These are phyloP conservation scores for Canavalia ensiformis DNA, from an alignment of 306 rosid species.

Conservation along the genomic window DNA sequence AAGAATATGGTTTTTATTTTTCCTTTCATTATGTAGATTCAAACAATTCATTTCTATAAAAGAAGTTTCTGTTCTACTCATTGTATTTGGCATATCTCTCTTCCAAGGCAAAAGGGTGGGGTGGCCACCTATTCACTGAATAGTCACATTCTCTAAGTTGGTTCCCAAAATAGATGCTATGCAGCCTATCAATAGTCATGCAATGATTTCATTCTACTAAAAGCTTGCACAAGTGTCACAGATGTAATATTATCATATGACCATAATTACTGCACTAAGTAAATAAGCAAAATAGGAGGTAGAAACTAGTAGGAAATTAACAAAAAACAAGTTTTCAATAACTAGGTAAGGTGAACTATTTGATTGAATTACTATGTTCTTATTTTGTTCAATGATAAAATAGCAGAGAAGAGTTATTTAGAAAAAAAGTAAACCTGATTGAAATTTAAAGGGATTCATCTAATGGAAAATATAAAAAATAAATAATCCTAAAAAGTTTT, in stretches of 20 bases:
- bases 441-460: not conserved
- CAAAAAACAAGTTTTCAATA: not conserved
- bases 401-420: too few relatives aligned
- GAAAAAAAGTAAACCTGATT: not conserved
- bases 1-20: conserved; percentile 34
- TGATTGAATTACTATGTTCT: not conserved
- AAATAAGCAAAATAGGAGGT: not conserved
- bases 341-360: not conserved
- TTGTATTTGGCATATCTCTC: not conserved
- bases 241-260: not conserved
- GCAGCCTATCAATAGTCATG: not conserved
- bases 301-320: not conserved
- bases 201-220: conserved; percentile 11
- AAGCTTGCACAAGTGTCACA: conserved; percentile 7
- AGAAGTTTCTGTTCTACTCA: not conserved
- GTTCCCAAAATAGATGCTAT: conserved; percentile 16
- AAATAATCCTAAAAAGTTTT: not conserved
- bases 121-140: conserved; percentile 25
- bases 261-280: not conserved
- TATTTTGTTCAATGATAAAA: not conserved
- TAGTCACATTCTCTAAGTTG: conserved; percentile 26
- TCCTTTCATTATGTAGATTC: conserved; percentile 42
- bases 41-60: conserved; percentile 35
- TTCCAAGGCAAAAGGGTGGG: not conserved
- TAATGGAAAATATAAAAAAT: not conserved